A percentile compares a stretch with the other conserved stretches of the same genome.
Evolutionary conservation across 2,329 filamentous ascomycete species (phyloP).

Genomic region (Venturia aucupariae): DNA sequence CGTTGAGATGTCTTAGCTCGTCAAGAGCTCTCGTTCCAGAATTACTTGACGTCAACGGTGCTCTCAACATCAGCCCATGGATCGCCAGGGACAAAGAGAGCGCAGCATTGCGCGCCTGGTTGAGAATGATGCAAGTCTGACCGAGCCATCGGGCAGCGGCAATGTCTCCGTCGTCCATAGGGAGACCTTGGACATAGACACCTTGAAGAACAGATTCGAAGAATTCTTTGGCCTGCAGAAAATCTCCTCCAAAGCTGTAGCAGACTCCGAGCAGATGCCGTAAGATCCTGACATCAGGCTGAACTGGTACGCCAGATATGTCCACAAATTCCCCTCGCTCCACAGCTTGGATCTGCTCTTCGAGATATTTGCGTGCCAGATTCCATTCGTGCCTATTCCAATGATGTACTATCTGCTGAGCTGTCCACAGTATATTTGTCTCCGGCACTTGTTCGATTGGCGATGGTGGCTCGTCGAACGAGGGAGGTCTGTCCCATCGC

Average conservation of each 20-base stretch:
- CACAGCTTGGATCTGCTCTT: constrained; percentile 22
- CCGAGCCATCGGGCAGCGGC: constrained; percentile 27
- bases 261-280: constrained; percentile 23
- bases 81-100: constrained; percentile 25
- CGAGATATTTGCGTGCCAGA: constrained; percentile 19
- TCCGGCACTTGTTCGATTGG: constrained; percentile 13
- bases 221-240: constrained; percentile 22
- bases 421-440: constrained; percentile 20
- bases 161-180: constrained; percentile 26
- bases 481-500: neutral
- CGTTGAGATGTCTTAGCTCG: constrained; percentile 18
- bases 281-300: constrained; percentile 23
- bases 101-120: constrained; percentile 23
- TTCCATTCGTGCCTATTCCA: constrained; percentile 21
- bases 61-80: constrained; percentile 20
- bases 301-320: constrained; percentile 15
- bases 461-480: constrained; percentile 12
- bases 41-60: constrained; percentile 17
- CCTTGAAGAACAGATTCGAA: constrained; percentile 24
- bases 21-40: constrained; percentile 18
- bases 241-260: constrained; percentile 23
- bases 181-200: constrained; percentile 19
- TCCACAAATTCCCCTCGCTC: constrained; percentile 21
- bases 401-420: constrained; percentile 19
- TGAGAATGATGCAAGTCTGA: constrained; percentile 24